Evolutionary conservation across 257 asterid species (phyloP).

Genomic region (Nemophila menziesii): DNA sequence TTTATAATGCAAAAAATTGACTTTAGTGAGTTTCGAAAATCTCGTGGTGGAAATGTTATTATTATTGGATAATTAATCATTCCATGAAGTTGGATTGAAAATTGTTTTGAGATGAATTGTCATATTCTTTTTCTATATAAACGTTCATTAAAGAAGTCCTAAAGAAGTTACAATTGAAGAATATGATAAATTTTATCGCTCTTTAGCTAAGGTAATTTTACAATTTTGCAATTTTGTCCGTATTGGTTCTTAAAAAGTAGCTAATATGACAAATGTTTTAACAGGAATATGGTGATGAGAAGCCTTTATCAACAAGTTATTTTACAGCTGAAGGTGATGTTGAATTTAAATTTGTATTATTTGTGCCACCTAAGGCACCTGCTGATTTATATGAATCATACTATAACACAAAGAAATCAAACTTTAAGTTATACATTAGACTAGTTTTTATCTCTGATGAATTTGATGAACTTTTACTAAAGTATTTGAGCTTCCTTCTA

Average conservation of each 20-base stretch:
- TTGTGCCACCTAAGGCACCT: slow-evolving; percentile 93
- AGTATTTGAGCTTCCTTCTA: slow-evolving; percentile 76
- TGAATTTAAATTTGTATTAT: slow-evolving; percentile 80
- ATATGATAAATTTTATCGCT: slow-evolving; percentile 66
- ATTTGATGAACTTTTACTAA: slow-evolving; percentile 88
- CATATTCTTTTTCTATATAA: too few relatives aligned
- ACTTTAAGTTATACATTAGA: slow-evolving; percentile 69
- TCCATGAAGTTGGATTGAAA: background rate
- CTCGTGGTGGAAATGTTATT: too few relatives aligned
- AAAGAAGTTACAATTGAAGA: slow-evolving; percentile 92
- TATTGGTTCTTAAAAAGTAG: background rate
- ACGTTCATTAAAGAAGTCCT: slow-evolving; percentile 61
- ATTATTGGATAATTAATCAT: background rate
- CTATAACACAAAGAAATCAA: slow-evolving; percentile 71
- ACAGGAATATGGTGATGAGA: slow-evolving; percentile 79
- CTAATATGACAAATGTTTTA: slow-evolving; percentile 4
- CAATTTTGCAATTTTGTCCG: background rate
- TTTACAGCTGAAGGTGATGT: slow-evolving; percentile 95
- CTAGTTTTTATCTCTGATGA: slow-evolving; percentile 90
- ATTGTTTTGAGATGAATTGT: background rate
- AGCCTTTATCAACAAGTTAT: slow-evolving; percentile 86
- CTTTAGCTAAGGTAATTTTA: slow-evolving; percentile 60
- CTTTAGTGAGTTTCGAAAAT: too few relatives aligned
- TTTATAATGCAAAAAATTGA: too few relatives aligned
- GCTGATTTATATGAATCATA: slow-evolving; percentile 85